These are phyloP conservation scores for Luffa acutangula DNA, from an alignment of 306 rosid genomes.

Conservation along the genomic window DNA sequence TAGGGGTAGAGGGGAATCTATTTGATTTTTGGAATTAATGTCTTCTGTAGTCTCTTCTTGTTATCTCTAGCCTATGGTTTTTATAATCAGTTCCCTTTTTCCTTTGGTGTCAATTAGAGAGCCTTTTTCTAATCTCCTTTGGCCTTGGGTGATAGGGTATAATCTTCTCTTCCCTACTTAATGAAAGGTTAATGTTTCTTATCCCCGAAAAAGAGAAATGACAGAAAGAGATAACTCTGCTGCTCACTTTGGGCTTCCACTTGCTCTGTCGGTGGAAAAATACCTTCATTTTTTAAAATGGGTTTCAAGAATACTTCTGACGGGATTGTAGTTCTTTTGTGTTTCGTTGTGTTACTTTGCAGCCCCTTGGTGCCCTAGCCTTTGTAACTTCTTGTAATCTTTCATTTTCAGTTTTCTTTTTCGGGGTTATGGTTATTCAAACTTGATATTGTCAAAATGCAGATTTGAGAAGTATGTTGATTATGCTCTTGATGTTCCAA, in stretches of 20 bases:
- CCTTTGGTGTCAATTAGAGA: background rate
- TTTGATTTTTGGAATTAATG: background rate
- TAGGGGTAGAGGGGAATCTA: background rate
- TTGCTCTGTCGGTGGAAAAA: background rate
- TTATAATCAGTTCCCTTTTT: background rate
- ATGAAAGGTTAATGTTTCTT: background rate
- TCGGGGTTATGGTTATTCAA: background rate
- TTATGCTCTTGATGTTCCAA: constrained; percentile 96
- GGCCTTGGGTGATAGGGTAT: background rate
- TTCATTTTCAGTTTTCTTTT: background rate
- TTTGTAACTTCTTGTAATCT: background rate
- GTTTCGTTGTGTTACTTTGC: background rate
- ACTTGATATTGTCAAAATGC: constrained; percentile 14
- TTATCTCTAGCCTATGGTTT: background rate
- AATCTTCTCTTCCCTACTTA: background rate
- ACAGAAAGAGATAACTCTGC: background rate
- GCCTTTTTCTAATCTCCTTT: background rate
- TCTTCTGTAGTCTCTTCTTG: background rate
- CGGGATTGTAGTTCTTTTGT: background rate
- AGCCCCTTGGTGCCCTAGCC: background rate
- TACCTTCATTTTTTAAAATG: background rate
- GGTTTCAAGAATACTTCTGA: background rate
- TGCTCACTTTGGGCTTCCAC: background rate
- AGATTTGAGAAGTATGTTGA: constrained; percentile 95
- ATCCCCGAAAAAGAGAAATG: background rate